Base-by-base conservation (phyloP, 2,329 filamentous ascomycete genomes). In the Penicillium sp. region DNA sequence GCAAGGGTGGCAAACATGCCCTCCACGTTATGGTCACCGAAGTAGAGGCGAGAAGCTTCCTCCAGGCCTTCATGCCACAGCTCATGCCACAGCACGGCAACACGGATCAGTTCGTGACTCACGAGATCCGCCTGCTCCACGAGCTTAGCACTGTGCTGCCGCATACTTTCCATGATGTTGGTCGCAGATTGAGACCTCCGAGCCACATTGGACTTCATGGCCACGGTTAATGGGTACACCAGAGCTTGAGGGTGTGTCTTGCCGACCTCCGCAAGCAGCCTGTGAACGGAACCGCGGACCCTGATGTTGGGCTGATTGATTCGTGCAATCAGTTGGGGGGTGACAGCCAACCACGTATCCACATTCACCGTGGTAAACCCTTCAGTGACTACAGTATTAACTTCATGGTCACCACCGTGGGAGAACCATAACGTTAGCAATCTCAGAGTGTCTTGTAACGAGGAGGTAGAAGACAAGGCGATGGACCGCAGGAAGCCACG, bases 401-500 rank as follows among this genome's bases (percentile, higher is more conserved):
- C 95, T 59, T 97, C 92, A 25, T 84, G 78, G 65, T 90, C 86
- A 20, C 90, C 89, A 46, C 94, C 94, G 65, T 99, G 91, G 3
- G 89, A 87, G 70, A 99, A 97, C 94, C 94, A 99, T 8, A 99
- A 76, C 0, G 94, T 97, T 40, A 99, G 80, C 39, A 99, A 78
- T 48, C 94, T 85, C 18, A 99, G 81, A 0, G 92, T 97, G 67
- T 99, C 94, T 70, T 99, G 94, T 36, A 99, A 78, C 6, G 95
- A 96, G 72, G 92, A 97, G 24, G 89, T 90, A 1, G 88, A 87
- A 0, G 92, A 96, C 30, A 99, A 75, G 0, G 92, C 87, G 58
- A 99, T 99, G 0, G 94, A 99, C 69, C 92, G 90, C 80, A 99
- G 95, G 80, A 99, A 99, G 20, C 94, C 95, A 58, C 88, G 86